Percentiles rank a stretch among this genome's conserved stretches.
Conservation (phyloP, 2,329 filamentous ascomycete genomes). For the Ilyonectria sp. region DNA sequence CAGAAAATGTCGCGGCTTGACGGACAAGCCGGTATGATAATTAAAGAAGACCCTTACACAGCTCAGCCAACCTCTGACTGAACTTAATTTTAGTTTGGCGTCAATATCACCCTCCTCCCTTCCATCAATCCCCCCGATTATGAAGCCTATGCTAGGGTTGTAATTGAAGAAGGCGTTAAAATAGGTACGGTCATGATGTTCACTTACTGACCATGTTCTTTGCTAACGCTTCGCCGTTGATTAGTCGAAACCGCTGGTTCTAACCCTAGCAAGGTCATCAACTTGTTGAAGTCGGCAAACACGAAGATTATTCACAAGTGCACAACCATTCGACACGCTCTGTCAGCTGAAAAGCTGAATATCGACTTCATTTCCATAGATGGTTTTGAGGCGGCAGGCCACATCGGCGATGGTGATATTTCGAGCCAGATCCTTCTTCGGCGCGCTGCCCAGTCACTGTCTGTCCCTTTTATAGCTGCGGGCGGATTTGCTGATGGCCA, state of each 20-base stretch:
- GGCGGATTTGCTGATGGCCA: constrained; percentile 95
- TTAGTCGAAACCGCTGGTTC: constrained; percentile 90
- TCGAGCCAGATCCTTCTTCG: constrained; percentile 90
- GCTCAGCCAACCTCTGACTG: neutral
- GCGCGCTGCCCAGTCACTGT: constrained; percentile 84
- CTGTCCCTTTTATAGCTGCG: constrained; percentile 91
- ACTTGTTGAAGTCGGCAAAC: constrained; percentile 84
- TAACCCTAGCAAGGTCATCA: constrained; percentile 83
- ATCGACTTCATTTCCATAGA: constrained; percentile 97
- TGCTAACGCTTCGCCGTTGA: neutral
- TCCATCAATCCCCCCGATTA: constrained; percentile 92
- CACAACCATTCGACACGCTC: constrained; percentile 92
- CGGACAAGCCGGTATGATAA: constrained; percentile 69
- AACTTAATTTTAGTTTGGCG: constrained; percentile 68
- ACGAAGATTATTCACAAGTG: constrained; percentile 93
- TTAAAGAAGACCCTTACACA: neutral
- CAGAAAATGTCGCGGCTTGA: constrained; percentile 84
- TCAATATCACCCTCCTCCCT: constrained; percentile 96
- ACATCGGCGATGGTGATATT: constrained; percentile 88
- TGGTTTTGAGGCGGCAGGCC: constrained; percentile 94
- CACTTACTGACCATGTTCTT: neutral
- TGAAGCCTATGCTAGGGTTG: constrained; percentile 87
- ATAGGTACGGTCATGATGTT: constrained; percentile 58
- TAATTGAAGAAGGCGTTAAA: constrained; percentile 90
- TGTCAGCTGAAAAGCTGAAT: constrained; percentile 90